Percentiles rank a stretch among this genome's conserved stretches.
Evolutionary conservation across 306 rosid genomes (phyloP).

Genomic region (Cucumis cinereus): DNA sequence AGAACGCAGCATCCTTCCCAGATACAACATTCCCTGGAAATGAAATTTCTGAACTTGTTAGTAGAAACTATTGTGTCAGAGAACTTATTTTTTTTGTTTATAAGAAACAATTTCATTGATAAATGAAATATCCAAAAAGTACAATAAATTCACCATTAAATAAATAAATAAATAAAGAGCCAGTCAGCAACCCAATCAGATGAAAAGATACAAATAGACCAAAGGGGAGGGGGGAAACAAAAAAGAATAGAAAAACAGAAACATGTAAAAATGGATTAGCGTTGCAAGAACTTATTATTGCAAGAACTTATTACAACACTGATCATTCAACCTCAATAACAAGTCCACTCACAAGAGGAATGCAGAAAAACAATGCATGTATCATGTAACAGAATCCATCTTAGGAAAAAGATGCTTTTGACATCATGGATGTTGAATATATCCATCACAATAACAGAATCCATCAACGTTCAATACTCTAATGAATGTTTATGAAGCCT

Average conservation of each 20-base stretch:
- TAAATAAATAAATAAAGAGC: too few relatives aligned
- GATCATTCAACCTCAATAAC: not conserved
- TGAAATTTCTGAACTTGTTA: not conserved
- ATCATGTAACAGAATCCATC: not conserved
- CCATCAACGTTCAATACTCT: not conserved
- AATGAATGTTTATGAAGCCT: not conserved
- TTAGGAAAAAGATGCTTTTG: not conserved
- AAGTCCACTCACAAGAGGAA: not conserved
- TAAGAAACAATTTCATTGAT: too few relatives aligned
- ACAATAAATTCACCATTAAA: too few relatives aligned
- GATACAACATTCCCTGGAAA: slow-evolving; percentile 3
- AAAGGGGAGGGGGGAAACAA: too few relatives aligned
- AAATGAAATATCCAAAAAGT: too few relatives aligned
- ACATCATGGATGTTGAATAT: not conserved
- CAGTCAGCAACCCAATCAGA: too few relatives aligned
- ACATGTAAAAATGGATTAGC: too few relatives aligned
- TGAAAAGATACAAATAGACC: too few relatives aligned
- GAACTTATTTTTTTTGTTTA: not conserved
- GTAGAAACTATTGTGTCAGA: not conserved
- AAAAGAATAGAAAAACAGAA: too few relatives aligned
- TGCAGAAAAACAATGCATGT: not conserved
- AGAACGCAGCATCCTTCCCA: slow-evolving; percentile 25
- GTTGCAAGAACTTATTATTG: not conserved
- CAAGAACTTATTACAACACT: not conserved
- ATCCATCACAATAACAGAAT: too few relatives aligned